phyloP scores from a whole-genome alignment of 2,329 filamentous ascomycete species.

The Pseudogymnoascus sp. region DNA sequence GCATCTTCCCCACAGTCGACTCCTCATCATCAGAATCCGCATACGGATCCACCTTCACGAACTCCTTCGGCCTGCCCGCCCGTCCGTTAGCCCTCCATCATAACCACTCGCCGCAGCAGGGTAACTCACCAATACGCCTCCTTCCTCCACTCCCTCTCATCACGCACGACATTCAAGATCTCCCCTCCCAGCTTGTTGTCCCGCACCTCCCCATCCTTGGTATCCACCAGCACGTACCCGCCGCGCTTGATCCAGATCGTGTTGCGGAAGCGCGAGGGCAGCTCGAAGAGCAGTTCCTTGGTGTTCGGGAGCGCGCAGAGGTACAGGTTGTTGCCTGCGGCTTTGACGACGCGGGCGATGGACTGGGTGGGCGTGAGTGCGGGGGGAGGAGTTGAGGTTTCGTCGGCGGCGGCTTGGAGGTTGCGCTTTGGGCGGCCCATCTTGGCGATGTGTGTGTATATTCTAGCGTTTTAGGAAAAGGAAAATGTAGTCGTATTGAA shows the following conservation, averaged over 20 bases:
- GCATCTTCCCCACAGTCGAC: conserved; percentile 77
- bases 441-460: background rate
- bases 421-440: conserved; percentile 74
- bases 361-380: conserved; percentile 53
- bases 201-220: conserved; percentile 52
- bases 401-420: conserved; percentile 69
- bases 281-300: conserved; percentile 65
- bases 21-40: conserved; percentile 68
- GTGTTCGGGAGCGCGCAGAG: conserved; percentile 64
- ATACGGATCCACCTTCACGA: conserved; percentile 56
- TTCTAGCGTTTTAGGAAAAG: background rate
- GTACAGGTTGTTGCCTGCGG: conserved; percentile 86
- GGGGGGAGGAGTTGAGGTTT: conserved; percentile 53
- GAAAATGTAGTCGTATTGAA: background rate
- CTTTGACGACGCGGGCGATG: conserved; percentile 72
- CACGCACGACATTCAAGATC: conserved; percentile 85
- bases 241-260: conserved; percentile 90
- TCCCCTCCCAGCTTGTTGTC: conserved; percentile 78
- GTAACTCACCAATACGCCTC: conserved; percentile 67
- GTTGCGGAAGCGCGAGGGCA: conserved; percentile 78
- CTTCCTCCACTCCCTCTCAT: conserved; percentile 90
- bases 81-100: background rate
- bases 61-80: conserved; percentile 65
- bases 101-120: background rate
- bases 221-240: conserved; percentile 79